Evolutionary conservation across 2,329 filamentous ascomycete genomes (phyloP), one percentile per base, ranked within the genome.

Genomic region (Pseudogymnoascus sp.): DNA sequence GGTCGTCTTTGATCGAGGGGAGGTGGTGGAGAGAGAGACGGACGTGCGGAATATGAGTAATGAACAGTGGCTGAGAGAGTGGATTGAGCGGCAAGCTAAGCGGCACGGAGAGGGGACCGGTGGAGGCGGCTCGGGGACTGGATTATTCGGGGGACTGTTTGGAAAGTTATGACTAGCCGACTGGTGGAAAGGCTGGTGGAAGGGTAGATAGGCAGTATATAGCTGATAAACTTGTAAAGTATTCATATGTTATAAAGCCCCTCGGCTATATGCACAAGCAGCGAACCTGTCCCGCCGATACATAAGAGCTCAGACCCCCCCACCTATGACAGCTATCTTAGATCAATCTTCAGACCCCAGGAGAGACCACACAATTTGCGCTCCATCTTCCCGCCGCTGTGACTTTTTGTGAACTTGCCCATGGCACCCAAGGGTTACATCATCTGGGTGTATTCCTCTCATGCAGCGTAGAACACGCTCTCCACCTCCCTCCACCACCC

Each of bases 401-500:
- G n/a, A 52, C 8, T 18, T 18, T 18, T 18, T 18, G 18, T 18
- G 18, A 18, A 18, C 27, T 31, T 52, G 27, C 27, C 25, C 27
- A 15, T 52, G 45, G 27, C n/a, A 9, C 27, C 31, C n/a, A 8
- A 31, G 45, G 31, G 6, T 52, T 52, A 25, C 45, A 31, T 52
- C 27, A 10, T 12, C 8, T 52, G n/a, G 9, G 45, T 3, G 27
- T n/a, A 31, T 31, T 12, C 8, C 4, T 52, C 52, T 78, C 66
- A 86, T 27, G 81, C 74, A 61, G 75, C 72, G 70, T 87, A 85
- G 70, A 89, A 90, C 2, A 89, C 86, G 74, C 89, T 86, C 71
- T 89, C 85, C 18, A 87, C 71, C 1, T 80, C 80, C 70, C 82
- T 85, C 87, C 87, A 90, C 87, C 87, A 89, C 9, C 79, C 71